phyloP scores from a whole-genome alignment of 257 asterid species.

The Agastache rugosa region DNA sequence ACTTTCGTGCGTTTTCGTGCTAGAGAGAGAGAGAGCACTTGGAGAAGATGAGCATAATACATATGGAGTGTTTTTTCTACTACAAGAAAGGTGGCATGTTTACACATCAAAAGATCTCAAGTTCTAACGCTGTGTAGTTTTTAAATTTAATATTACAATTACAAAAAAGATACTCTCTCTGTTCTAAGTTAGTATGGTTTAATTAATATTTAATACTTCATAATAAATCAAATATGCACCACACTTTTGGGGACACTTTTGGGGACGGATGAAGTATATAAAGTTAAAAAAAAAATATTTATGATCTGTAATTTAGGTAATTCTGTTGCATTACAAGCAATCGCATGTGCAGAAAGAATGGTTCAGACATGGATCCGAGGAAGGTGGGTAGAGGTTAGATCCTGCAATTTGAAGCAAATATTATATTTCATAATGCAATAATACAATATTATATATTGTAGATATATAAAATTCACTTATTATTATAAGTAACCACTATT shows the following conservation, averaged over 20 bases:
- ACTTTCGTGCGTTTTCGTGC: background rate
- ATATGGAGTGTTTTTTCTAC: constrained; percentile 18
- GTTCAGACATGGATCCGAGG: constrained; percentile 35
- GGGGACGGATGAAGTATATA: no score
- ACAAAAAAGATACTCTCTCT: no score
- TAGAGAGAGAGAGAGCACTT: constrained; percentile 25
- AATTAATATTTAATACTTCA: no score
- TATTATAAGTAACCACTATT: background rate
- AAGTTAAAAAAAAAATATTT: background rate
- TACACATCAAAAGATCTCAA: no score
- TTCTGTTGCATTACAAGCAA: constrained; percentile 10
- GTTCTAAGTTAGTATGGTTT: no score
- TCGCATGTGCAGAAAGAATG: constrained; percentile 32
- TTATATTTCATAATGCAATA: background rate
- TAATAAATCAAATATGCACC: no score
- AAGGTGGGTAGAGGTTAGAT: constrained; percentile 19
- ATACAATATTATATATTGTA: background rate
- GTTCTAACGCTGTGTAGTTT: no score
- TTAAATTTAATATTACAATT: no score
- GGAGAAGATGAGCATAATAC: constrained; percentile 19
- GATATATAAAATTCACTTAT: background rate
- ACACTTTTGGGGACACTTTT: no score
- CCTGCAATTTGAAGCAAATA: background rate
- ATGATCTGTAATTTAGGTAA: constrained; percentile 5
- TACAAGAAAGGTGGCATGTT: constrained; percentile 28